Conservation (phyloP, 805 yeast species). For the Sugiyamaella valdiviana region DNA sequence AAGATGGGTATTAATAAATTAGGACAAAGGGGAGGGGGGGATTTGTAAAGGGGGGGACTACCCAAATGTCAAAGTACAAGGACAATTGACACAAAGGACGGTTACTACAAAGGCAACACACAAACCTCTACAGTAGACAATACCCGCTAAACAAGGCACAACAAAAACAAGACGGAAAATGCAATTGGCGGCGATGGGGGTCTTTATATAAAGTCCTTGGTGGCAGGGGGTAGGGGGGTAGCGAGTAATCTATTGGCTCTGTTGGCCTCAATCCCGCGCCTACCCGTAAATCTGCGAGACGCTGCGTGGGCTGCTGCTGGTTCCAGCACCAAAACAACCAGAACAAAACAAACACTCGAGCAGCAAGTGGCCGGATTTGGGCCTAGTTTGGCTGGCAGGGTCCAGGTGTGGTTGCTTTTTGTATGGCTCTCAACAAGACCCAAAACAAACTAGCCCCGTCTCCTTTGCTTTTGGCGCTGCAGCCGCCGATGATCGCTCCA, state of each 20-base stretch:
- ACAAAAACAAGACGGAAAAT: background rate
- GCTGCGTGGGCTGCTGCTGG: background rate
- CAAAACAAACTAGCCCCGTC: background rate
- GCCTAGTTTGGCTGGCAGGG: background rate
- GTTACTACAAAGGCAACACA: background rate
- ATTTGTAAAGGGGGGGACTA: background rate
- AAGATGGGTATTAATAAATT: background rate
- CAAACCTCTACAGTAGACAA: background rate
- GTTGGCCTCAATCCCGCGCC: background rate
- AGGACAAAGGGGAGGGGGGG: background rate
- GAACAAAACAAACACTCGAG: background rate
- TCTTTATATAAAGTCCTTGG: background rate
- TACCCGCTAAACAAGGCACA: background rate
- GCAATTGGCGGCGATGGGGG: background rate
- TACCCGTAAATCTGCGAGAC: slow-evolving; percentile 6
- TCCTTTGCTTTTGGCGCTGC: background rate
- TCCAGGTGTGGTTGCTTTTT: background rate
- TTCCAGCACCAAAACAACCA: background rate
- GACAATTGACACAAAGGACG: too few species aligned
- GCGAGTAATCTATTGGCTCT: background rate
- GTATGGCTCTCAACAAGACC: background rate
- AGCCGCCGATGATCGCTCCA: background rate
- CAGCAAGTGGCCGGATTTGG: too few species aligned
- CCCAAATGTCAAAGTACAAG: background rate
- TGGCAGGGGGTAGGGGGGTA: background rate